phyloP scores from a whole-genome alignment of 2,329 filamentous ascomycete species.

The Fusarium temperatum region DNA sequence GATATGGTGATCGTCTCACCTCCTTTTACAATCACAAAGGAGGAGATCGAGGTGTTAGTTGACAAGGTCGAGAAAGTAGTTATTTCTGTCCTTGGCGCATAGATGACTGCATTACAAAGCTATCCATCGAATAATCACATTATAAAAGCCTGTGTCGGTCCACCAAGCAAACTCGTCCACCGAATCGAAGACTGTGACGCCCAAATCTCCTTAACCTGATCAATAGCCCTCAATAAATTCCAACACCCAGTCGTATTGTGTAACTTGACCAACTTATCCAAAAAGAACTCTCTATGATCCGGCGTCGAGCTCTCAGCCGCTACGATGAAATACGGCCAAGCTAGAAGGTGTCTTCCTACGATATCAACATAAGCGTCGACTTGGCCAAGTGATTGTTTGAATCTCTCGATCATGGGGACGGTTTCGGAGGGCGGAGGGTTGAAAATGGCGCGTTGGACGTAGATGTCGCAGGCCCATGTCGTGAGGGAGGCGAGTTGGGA shows the following conservation, averaged over 20 bases:
- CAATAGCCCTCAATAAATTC: conserved; percentile 36
- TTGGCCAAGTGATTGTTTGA: conserved; percentile 24
- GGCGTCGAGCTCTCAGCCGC: conserved; percentile 34
- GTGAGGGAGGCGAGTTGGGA: conserved; percentile 26
- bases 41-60: conserved; percentile 1
- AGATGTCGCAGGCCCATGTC: conserved; percentile 34
- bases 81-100: conserved; percentile 2
- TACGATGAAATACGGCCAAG: conserved; percentile 37
- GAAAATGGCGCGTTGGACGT: conserved; percentile 31
- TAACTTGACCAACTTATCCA: conserved; percentile 27
- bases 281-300: conserved; percentile 33
- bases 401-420: conserved; percentile 20
- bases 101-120: neutral
- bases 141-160: conserved; percentile 36
- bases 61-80: conserved; percentile 13
- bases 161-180: conserved; percentile 36
- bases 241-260: conserved; percentile 30
- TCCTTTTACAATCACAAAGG: conserved; percentile 16
- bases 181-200: conserved; percentile 34
- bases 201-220: conserved; percentile 38
- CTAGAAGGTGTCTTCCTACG: conserved; percentile 27
- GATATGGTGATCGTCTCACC: conserved; percentile 29
- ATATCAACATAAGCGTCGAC: conserved; percentile 34
- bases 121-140: conserved; percentile 12
- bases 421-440: conserved; percentile 29